phyloP scores from a whole-genome alignment of 2,329 filamentous ascomycete species.

The Thermochaetoides dissita region DNA sequence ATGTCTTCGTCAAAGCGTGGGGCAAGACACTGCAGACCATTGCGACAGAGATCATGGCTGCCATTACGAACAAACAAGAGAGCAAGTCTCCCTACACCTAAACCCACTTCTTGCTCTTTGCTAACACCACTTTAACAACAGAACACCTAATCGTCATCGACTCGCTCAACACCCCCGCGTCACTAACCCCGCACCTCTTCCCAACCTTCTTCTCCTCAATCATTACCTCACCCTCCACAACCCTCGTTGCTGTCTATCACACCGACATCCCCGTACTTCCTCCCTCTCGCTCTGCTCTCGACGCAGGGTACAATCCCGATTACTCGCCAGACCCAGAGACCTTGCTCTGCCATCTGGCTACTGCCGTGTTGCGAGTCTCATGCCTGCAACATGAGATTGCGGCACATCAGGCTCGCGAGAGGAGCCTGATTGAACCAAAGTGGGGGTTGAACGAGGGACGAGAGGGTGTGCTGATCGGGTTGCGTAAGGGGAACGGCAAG shows the following conservation, averaged over 20 bases:
- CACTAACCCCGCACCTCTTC: slow-evolving; percentile 40
- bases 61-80: slow-evolving; percentile 2
- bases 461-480: slow-evolving; percentile 64
- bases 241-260: slow-evolving; percentile 71
- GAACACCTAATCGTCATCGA: slow-evolving; percentile 68
- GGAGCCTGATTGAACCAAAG: slow-evolving; percentile 59
- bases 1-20: slow-evolving; percentile 52
- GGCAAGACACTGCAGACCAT: slow-evolving; percentile 44
- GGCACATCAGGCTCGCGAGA: slow-evolving; percentile 59
- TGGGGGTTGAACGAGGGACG: slow-evolving; percentile 66
- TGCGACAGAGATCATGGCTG: slow-evolving; percentile 37
- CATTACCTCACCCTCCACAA: slow-evolving; percentile 47
- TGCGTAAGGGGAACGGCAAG: slow-evolving; percentile 31
- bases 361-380: slow-evolving; percentile 62
- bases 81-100: neutral
- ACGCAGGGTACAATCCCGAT: slow-evolving; percentile 17
- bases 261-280: slow-evolving; percentile 48
- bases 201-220: slow-evolving; percentile 56
- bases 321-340: slow-evolving; percentile 58
- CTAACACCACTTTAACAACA: slow-evolving; percentile 26
- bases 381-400: slow-evolving; percentile 63
- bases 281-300: slow-evolving; percentile 23
- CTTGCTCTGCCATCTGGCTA: slow-evolving; percentile 72
- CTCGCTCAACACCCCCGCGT: slow-evolving; percentile 54
- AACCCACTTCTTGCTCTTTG: slow-evolving; percentile 20